phyloP scores from a whole-genome alignment of 1,139 yeast species.

The Debaryomyces udenii region DNA sequence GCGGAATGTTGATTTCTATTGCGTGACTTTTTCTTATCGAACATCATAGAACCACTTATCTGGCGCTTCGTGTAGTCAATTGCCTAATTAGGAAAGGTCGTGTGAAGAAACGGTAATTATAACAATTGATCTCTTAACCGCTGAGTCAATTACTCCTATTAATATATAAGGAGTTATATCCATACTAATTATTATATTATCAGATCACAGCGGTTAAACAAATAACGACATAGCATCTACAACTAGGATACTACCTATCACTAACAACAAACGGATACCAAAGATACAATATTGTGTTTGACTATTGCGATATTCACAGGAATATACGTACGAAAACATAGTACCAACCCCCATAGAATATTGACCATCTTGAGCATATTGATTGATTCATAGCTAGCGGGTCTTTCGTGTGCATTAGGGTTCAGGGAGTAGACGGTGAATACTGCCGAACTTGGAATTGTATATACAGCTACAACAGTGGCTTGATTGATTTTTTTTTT shows the following conservation, averaged over 20 bases:
- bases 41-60: conserved; percentile 2
- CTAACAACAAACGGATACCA: conserved; percentile 3
- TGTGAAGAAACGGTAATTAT: conserved; percentile 6
- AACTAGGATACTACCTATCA: conserved; percentile 1
- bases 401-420: background rate
- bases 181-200: background rate
- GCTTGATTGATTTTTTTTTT: background rate
- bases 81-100: conserved; percentile 4
- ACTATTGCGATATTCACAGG: background rate
- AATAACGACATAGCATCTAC: conserved; percentile 1
- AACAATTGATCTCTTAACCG: conserved; percentile 1
- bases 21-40: conserved; percentile 4
- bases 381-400: background rate
- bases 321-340: conserved; percentile 3
- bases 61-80: conserved; percentile 4
- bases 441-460: background rate
- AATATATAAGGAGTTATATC: conserved; percentile 4
- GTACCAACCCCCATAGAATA: background rate
- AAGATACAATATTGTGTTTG: conserved; percentile 4
- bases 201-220: conserved; percentile 4
- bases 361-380: background rate
- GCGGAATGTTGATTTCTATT: conserved; percentile 18
- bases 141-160: conserved; percentile 9
- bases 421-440: background rate
- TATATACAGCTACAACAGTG: background rate